Evolutionary conservation across 2,329 filamentous ascomycete species (phyloP).

Genomic region (Ceratocystis colombiana): DNA sequence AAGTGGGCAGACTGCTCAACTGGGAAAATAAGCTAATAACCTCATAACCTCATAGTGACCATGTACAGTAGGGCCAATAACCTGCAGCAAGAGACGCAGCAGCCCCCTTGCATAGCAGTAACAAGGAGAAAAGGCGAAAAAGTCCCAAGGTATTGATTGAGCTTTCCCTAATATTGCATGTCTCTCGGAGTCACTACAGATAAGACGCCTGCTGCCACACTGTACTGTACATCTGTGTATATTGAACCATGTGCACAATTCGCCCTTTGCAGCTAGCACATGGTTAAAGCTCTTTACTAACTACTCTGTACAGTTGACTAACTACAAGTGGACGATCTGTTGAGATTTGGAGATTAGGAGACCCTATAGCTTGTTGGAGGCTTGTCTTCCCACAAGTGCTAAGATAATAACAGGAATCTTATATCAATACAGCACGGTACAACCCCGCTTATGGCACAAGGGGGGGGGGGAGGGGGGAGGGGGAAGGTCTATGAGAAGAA

Average conservation of each 20-base stretch:
- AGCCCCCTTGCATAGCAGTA: background rate
- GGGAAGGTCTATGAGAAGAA: too few species aligned
- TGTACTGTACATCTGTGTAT: too few species aligned
- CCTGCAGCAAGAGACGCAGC: background rate
- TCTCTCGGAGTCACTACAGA: too few species aligned
- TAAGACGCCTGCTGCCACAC: too few species aligned
- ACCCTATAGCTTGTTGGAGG: background rate
- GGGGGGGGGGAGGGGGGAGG: too few species aligned
- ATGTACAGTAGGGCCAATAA: background rate
- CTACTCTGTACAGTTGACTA: background rate
- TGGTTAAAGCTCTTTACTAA: background rate
- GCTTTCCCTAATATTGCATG: too few species aligned
- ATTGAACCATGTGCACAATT: too few species aligned
- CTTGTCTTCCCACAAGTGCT: background rate
- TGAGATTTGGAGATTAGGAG: background rate
- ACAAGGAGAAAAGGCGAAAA: background rate
- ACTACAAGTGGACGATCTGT: background rate
- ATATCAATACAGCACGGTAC: background rate
- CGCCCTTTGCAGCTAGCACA: too few species aligned
- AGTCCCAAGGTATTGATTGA: background rate
- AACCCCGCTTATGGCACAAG: background rate
- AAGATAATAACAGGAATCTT: slow-evolving; percentile 2
- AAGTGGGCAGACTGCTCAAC: too few species aligned
- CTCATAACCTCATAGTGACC: too few species aligned
- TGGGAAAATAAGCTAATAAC: too few species aligned